phyloP scores from a whole-genome alignment of 2,329 filamentous ascomycete genomes.

The Sporothrix pallida region DNA sequence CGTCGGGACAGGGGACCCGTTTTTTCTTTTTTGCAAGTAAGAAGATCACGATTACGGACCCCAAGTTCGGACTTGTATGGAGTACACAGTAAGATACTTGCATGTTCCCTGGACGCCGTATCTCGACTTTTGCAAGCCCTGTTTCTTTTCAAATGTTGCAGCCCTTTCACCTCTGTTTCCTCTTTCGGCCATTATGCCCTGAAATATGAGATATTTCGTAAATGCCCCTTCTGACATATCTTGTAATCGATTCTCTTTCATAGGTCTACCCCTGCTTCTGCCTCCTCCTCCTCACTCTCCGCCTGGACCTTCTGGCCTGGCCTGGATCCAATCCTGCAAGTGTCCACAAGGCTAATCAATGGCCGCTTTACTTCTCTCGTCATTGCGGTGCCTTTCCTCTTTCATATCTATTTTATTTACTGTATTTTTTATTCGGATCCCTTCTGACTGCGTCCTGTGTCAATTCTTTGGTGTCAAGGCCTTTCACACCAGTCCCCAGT shows the following conservation, averaged over 20 bases:
- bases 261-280: not conserved
- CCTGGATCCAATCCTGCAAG: slow-evolving; percentile 4
- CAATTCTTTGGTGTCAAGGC: not conserved
- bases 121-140: not conserved
- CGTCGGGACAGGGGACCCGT: slow-evolving; percentile 13
- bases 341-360: slow-evolving; percentile 28
- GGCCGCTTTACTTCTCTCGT: slow-evolving; percentile 15
- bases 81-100: not conserved
- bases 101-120: not conserved
- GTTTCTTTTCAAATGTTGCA: not conserved
- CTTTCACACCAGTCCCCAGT: not conserved
- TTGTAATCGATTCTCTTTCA: too few relatives aligned
- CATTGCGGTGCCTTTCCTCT: not conserved
- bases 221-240: too few relatives aligned
- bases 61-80: not conserved
- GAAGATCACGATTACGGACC: slow-evolving; percentile 3
- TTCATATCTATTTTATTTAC: not conserved
- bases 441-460: not conserved
- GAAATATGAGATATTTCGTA: too few relatives aligned
- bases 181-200: too few relatives aligned
- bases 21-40: slow-evolving; percentile 1
- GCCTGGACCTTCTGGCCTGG: slow-evolving; percentile 7
- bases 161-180: too few relatives aligned
- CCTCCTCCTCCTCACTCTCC: not conserved
- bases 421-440: not conserved